Evolutionary conservation across 495 filamentous ascomycete species (phyloP).

Genomic region (Annulohypoxylon stygium): DNA sequence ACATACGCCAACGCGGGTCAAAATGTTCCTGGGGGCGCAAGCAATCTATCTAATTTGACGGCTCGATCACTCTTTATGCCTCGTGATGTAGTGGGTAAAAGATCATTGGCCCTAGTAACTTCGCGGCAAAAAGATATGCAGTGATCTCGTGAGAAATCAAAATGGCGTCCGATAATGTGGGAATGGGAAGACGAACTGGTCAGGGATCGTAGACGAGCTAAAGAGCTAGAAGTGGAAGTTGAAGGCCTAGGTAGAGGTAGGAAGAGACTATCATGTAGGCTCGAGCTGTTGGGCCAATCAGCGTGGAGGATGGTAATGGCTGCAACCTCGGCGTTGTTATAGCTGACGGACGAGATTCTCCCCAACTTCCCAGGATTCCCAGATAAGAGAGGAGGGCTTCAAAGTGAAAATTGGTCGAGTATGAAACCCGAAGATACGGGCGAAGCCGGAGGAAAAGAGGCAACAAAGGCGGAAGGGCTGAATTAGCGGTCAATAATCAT

Average conservation of each 20-base stretch:
- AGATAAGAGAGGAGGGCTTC: constrained; percentile 30
- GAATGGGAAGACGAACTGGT: constrained; percentile 40
- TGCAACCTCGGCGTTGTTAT: constrained; percentile 44
- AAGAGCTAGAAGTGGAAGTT: constrained; percentile 40
- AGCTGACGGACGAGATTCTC: constrained; percentile 34
- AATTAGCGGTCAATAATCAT: constrained; percentile 41
- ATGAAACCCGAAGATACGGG: constrained; percentile 6
- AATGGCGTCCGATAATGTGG: constrained; percentile 36
- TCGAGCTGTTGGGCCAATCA: constrained; percentile 42
- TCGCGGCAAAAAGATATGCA: constrained; percentile 41
- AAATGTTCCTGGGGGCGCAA: constrained; percentile 32
- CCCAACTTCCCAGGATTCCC: constrained; percentile 25
- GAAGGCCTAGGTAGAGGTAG: constrained; percentile 28
- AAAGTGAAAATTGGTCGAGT: constrained; percentile 2
- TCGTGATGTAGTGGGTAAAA: constrained; percentile 42
- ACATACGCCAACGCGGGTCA: constrained; percentile 33
- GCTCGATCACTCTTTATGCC: constrained; percentile 42
- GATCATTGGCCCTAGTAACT: constrained; percentile 39
- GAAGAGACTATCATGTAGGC: constrained; percentile 43
- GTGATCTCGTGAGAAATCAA: constrained; percentile 34
- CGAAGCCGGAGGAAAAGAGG: constrained; percentile 21
- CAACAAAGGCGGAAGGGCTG: constrained; percentile 16
- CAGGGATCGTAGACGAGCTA: constrained; percentile 41
- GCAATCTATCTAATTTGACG: constrained; percentile 44
- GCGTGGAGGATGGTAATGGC: constrained; percentile 24